phyloP scores from a whole-genome alignment of 208 protist genomes.

The Acanthamoeba triangularis region DNA sequence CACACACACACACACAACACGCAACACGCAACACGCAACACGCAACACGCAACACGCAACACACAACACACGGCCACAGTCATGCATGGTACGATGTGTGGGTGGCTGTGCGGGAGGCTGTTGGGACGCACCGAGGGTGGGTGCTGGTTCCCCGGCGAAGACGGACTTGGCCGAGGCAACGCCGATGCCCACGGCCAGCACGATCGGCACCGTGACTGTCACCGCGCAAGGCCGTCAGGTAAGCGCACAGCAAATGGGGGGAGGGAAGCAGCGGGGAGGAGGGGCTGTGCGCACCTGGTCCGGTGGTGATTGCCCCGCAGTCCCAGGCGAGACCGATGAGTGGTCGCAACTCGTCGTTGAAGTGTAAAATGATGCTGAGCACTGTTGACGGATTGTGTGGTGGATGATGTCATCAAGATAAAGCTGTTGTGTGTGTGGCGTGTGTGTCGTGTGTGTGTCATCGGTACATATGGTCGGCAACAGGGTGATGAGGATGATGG shows the following conservation, averaged over 20 bases:
- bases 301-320: slow-evolving; percentile 17
- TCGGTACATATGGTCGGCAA: background rate
- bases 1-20: too few relatives aligned
- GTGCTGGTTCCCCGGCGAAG: background rate
- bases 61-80: too few relatives aligned
- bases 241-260: background rate
- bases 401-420: too few relatives aligned
- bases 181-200: slow-evolving; percentile 8
- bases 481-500: slow-evolving; percentile 8
- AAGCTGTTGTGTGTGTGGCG: too few relatives aligned
- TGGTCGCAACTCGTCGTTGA: background rate
- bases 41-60: too few relatives aligned
- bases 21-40: too few relatives aligned
- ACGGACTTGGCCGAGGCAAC: background rate
- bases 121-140: background rate
- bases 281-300: background rate
- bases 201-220: background rate
- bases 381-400: background rate
- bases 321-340: slow-evolving; percentile 37
- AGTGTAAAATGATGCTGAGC: background rate
- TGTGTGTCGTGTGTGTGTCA: background rate
- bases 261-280: background rate
- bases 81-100: background rate
- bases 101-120: too few relatives aligned
- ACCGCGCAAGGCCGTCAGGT: background rate